Evolutionary conservation across 495 filamentous ascomycete genomes (phyloP).

Genomic region (Penicillium chermesinum): DNA sequence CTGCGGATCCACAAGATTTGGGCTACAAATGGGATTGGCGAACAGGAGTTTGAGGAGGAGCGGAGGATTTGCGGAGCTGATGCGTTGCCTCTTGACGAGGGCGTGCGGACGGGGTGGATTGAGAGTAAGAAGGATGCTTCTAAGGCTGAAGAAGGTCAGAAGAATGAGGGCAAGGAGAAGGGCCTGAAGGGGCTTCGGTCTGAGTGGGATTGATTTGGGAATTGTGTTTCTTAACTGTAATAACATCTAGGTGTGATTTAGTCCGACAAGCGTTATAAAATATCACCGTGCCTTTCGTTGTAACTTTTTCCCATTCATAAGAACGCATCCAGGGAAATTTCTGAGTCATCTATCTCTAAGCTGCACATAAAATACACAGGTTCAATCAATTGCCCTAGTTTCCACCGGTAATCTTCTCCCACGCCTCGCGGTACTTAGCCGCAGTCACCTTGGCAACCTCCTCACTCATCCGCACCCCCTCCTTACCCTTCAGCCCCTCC

Average conservation of each 20-base stretch:
- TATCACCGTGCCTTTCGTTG: slow-evolving; percentile 3
- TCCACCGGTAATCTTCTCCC: slow-evolving; percentile 61
- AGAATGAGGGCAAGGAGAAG: slow-evolving; percentile 23
- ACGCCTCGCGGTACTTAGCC: slow-evolving; percentile 64
- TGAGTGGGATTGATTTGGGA: slow-evolving; percentile 30
- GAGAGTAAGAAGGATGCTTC: background rate
- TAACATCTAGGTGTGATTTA: background rate
- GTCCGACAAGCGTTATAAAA: slow-evolving; percentile 2
- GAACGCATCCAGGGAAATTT: background rate
- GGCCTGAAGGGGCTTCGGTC: slow-evolving; percentile 34
- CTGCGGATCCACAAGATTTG: slow-evolving; percentile 79
- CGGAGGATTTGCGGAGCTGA: slow-evolving; percentile 38
- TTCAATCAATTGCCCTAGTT: slow-evolving; percentile 10
- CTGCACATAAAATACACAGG: slow-evolving; percentile 3
- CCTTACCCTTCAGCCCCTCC: slow-evolving; percentile 65
- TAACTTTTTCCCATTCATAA: slow-evolving; percentile 3
- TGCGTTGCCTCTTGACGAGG: slow-evolving; percentile 41
- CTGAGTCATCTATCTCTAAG: background rate
- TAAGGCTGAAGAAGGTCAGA: background rate
- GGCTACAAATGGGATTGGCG: slow-evolving; percentile 53
- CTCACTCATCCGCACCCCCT: slow-evolving; percentile 61
- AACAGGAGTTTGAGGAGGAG: slow-evolving; percentile 38
- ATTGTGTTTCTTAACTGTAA: no score
- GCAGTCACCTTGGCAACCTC: slow-evolving; percentile 60
- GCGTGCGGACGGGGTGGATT: slow-evolving; percentile 31